phyloP scores from a whole-genome alignment of 495 filamentous ascomycete species.

The Annulohypoxylon maeteangense region DNA sequence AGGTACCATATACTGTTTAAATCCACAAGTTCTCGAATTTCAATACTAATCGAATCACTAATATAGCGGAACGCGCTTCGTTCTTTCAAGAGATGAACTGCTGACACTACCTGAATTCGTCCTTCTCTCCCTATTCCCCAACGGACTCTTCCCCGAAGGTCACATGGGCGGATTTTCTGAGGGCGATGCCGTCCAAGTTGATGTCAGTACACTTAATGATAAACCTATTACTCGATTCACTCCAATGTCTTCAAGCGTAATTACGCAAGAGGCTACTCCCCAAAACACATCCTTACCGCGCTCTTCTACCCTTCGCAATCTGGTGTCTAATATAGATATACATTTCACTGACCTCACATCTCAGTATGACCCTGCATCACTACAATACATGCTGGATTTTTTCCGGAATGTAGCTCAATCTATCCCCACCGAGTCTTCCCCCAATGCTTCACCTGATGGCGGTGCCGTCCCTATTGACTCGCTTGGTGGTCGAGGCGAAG shows the following conservation, averaged over 20 bases:
- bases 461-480: conserved; percentile 71
- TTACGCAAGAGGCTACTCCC: conserved; percentile 36
- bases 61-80: conserved; percentile 87
- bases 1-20: conserved; percentile 45
- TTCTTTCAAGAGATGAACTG: conserved; percentile 92
- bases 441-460: conserved; percentile 67
- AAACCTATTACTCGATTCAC: conserved; percentile 35
- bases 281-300: conserved; percentile 35
- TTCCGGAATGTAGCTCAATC: conserved; percentile 95
- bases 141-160: conserved; percentile 95
- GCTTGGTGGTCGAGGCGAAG: conserved; percentile 55
- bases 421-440: conserved; percentile 78
- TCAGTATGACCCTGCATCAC: conserved; percentile 94
- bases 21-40: neutral
- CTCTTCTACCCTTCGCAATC: conserved; percentile 48
- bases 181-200: conserved; percentile 93
- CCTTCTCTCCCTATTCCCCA: conserved; percentile 97
- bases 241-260: conserved; percentile 30
- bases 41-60: conserved; percentile 44
- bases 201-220: conserved; percentile 72
- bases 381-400: conserved; percentile 99
- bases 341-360: conserved; percentile 67
- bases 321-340: conserved; percentile 60
- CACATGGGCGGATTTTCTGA: conserved; percentile 92
- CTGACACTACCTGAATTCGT: conserved; percentile 97